A percentile compares a stretch with the other conserved stretches of the same genome.
Evolutionary conservation across 2,329 filamentous ascomycete genomes (phyloP).

Genomic region (Saccharata proteae): DNA sequence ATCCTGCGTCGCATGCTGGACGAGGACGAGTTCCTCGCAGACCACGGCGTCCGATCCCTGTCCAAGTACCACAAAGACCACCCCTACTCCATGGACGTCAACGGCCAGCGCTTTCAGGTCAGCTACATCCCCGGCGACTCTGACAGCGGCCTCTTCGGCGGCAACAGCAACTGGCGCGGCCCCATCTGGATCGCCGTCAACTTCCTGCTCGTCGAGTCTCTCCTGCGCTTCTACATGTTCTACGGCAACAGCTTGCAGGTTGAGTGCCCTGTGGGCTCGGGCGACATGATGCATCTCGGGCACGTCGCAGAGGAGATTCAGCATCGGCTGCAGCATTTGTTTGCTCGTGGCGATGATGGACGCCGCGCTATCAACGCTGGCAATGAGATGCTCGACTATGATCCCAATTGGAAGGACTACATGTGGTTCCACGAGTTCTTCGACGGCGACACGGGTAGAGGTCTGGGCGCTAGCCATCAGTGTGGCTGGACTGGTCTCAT

Average conservation of each 20-base stretch:
- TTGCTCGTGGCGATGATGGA: constrained; percentile 72
- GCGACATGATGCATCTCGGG: constrained; percentile 89
- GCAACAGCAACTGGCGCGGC: constrained; percentile 94
- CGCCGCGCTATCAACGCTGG: constrained; percentile 79
- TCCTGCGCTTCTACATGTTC: constrained; percentile 94
- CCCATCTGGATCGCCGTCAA: constrained; percentile 96
- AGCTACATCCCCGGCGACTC: constrained; percentile 91
- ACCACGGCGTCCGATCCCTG: constrained; percentile 81
- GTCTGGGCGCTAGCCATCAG: constrained; percentile 84
- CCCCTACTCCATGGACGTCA: constrained; percentile 91
- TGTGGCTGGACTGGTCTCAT: constrained; percentile 95
- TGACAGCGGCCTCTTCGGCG: constrained; percentile 86
- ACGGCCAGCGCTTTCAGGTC: constrained; percentile 79
- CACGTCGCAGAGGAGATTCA: constrained; percentile 92
- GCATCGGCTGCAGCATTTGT: constrained; percentile 85
- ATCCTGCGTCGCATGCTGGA: constrained; percentile 88
- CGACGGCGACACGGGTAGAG: constrained; percentile 80
- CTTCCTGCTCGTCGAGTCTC: constrained; percentile 82
- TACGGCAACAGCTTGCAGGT: constrained; percentile 82
- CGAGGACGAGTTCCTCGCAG: constrained; percentile 82
- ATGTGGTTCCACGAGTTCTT: constrained; percentile 98
- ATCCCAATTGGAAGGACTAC: constrained; percentile 84
- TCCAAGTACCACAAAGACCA: constrained; percentile 85
- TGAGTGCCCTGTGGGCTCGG: constrained; percentile 86
- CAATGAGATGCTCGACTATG: constrained; percentile 77